Percentiles rank a stretch among this genome's conserved stretches.
phyloP scores from a whole-genome alignment of 495 filamentous ascomycete species.

The Bombardia bombarda region DNA sequence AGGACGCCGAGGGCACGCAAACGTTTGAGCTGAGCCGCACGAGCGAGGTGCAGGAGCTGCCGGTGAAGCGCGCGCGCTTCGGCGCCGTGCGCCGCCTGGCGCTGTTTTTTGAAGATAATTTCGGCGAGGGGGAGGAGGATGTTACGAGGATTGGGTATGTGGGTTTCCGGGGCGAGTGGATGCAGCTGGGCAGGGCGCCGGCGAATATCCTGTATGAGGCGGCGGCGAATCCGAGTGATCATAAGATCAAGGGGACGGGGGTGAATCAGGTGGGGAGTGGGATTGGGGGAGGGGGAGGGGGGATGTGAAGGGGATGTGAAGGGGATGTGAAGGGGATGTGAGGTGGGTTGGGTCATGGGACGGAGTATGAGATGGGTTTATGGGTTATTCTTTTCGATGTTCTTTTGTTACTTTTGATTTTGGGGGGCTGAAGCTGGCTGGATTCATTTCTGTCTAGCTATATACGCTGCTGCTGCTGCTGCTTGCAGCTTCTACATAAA shows the following conservation, averaged over 20 bases:
- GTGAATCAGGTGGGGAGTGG: constrained; percentile 41
- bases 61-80: constrained; percentile 77
- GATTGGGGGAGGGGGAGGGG: constrained; percentile 24
- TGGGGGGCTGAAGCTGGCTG: too few species aligned
- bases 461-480: too few species aligned
- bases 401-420: constrained; percentile 1
- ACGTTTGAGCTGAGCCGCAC: constrained; percentile 71
- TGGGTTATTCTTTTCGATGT: background rate
- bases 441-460: too few species aligned
- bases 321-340: background rate
- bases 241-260: constrained; percentile 44
- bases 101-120: constrained; percentile 79
- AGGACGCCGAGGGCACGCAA: constrained; percentile 65
- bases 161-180: constrained; percentile 89
- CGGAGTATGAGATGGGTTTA: too few species aligned
- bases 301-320: constrained; percentile 1
- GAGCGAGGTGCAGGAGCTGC: constrained; percentile 73
- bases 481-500: constrained; percentile 73
- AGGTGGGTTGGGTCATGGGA: background rate
- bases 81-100: constrained; percentile 66
- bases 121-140: constrained; percentile 60
- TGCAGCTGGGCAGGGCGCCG: constrained; percentile 75
- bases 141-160: constrained; percentile 73
- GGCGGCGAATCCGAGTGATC: constrained; percentile 84
- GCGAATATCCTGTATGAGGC: constrained; percentile 85